Base-by-base conservation (phyloP, 2,329 filamentous ascomycete species). In the Alternaria ventricosa region DNA sequence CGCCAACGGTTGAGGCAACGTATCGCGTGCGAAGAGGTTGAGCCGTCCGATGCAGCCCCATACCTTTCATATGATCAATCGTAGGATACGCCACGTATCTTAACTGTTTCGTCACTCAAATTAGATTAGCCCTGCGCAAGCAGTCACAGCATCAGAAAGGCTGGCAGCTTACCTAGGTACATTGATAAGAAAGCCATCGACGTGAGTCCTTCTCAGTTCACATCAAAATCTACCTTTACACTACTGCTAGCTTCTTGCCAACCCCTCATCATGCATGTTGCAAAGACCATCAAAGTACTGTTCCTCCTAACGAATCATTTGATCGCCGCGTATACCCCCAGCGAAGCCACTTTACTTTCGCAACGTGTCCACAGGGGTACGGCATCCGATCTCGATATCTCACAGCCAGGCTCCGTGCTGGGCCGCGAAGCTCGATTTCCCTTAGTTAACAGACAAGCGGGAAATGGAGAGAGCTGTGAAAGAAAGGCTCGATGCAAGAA, bases 401-500 rank as follows among this genome's bases (percentile, higher is more conserved):
- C 22, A 23, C 18, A 23, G 22, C 44, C 44, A 47, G 22, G 1
- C 1, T 20, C 22, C 22, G 18, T 47, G 18, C 22, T 23, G n/a
- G 41, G 45, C 43, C 45, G 41, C 22, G 55, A 55, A 23, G 28
- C 41, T 49, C 23, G 41, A 25, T 27, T 54, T 49, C 46, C 33
- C 23, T 43, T 63, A 43, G 25, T 22, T 30, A 3, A 55, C 41
- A 55, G 60, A 49, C 36, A 54, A 49, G 55, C 27, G 45, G 49
- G 45, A 36, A 3, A 57, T 33, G 60, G 46, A 43, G 54, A 43
- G 22, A 49, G 45, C 28, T 63, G 60, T 55, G 60, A 63, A 30
- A 55, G 60, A 30, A 58, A 27, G 43, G 60, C 43, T 23, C 54
- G 49, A 55, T 63, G 60, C 55, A 63, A 63, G 49, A 63, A 63